A percentile compares a stretch with the other conserved stretches of the same genome.
Evolutionary conservation across 805 yeast species (phyloP).

Genomic region (Phaffomyces opuntiae): DNA sequence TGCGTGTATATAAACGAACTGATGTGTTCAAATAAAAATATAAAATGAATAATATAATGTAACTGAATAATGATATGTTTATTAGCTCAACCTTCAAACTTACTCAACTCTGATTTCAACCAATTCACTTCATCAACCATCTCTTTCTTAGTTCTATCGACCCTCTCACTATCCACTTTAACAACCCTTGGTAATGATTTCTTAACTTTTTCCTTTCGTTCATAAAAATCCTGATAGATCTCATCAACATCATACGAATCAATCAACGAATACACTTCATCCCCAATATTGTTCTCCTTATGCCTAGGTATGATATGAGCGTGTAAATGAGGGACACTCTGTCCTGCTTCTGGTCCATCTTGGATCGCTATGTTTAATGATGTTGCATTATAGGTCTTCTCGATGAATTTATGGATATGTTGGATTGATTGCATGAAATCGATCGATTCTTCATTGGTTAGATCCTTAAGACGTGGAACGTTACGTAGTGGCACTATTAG

Average conservation of each 20-base stretch:
- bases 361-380: slow-evolving; percentile 87
- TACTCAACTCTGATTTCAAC: slow-evolving; percentile 37
- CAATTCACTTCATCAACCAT: slow-evolving; percentile 69
- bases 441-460: slow-evolving; percentile 60
- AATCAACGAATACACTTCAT: slow-evolving; percentile 61
- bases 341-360: slow-evolving; percentile 96
- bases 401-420: slow-evolving; percentile 60
- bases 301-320: slow-evolving; percentile 89
- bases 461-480: slow-evolving; percentile 60
- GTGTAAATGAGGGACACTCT: slow-evolving; percentile 91
- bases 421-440: slow-evolving; percentile 81
- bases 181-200: slow-evolving; percentile 23
- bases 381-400: slow-evolving; percentile 65
- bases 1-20: neutral
- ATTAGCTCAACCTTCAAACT: slow-evolving; percentile 4
- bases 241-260: slow-evolving; percentile 46
- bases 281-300: slow-evolving; percentile 51
- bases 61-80: no score
- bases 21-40: neutral
- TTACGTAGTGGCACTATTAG: slow-evolving; percentile 76
- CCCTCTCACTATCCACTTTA: slow-evolving; percentile 46
- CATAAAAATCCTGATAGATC: slow-evolving; percentile 23
- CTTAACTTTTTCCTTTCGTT: slow-evolving; percentile 24
- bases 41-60: no score
- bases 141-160: slow-evolving; percentile 48